phyloP scores from a whole-genome alignment of 2,329 filamentous ascomycete species.

The Neodidymelliopsis sp. region DNA sequence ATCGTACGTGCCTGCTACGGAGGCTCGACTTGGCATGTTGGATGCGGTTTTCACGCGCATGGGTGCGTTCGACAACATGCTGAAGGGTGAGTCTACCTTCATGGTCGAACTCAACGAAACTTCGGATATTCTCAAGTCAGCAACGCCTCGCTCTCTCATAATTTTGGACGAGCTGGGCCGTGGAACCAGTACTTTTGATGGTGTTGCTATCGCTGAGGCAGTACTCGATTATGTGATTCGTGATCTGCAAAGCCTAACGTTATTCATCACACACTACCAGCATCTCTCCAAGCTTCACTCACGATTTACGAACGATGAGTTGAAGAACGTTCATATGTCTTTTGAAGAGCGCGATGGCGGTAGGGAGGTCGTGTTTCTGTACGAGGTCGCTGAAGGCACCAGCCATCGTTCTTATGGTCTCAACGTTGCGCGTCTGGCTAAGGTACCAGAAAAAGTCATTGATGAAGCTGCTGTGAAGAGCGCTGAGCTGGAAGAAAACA shows the following conservation, averaged over 20 bases:
- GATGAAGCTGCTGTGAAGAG: slow-evolving; percentile 83
- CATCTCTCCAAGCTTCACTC: slow-evolving; percentile 77
- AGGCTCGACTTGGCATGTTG: slow-evolving; percentile 77
- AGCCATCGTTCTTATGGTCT: slow-evolving; percentile 93
- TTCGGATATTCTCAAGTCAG: slow-evolving; percentile 85
- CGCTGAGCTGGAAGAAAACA: slow-evolving; percentile 75
- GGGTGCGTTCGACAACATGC: slow-evolving; percentile 95
- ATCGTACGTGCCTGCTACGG: slow-evolving; percentile 85
- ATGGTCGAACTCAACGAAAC: slow-evolving; percentile 98
- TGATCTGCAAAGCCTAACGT: slow-evolving; percentile 76
- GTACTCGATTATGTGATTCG: slow-evolving; percentile 85
- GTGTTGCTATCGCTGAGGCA: slow-evolving; percentile 91
- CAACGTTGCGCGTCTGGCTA: slow-evolving; percentile 88
- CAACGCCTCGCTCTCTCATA: slow-evolving; percentile 82
- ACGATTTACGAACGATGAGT: slow-evolving; percentile 68
- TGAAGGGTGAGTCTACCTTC: slow-evolving; percentile 93
- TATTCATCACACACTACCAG: slow-evolving; percentile 99
- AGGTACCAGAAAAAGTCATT: slow-evolving; percentile 77
- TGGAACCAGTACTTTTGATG: slow-evolving; percentile 94
- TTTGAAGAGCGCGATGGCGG: slow-evolving; percentile 66
- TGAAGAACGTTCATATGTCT: slow-evolving; percentile 93
- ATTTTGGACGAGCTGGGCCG: slow-evolving; percentile 94
- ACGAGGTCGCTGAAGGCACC: slow-evolving; percentile 89
- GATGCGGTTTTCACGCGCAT: slow-evolving; percentile 96
- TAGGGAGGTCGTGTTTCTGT: slow-evolving; percentile 90